Conservation (phyloP, 2,329 filamentous ascomycete genomes). For the Ilyonectria sp. region DNA sequence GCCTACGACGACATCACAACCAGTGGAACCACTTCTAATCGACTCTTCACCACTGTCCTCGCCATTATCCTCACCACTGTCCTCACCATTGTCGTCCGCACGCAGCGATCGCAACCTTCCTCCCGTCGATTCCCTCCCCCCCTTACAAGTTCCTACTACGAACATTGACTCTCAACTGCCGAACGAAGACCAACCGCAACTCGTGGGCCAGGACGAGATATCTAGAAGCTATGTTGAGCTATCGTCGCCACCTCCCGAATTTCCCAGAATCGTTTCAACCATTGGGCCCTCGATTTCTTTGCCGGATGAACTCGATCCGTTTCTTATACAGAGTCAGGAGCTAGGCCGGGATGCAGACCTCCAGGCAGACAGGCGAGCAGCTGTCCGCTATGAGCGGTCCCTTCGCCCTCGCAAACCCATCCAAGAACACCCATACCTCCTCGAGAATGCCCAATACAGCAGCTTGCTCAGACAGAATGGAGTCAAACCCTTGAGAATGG, state of each 20-base stretch:
- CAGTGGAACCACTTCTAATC: constrained; percentile 7
- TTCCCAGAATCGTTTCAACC: constrained; percentile 19
- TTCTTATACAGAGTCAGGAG: constrained; percentile 36
- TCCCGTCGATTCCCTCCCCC: constrained; percentile 38
- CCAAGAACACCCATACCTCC: constrained; percentile 71
- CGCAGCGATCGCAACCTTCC: constrained; percentile 48
- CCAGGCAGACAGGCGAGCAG: constrained; percentile 44
- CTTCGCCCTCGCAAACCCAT: constrained; percentile 74
- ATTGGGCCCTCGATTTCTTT: background rate
- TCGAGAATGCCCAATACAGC: constrained; percentile 70
- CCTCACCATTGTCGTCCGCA: constrained; percentile 53
- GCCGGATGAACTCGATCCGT: constrained; percentile 1
- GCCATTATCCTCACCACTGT: constrained; percentile 48
- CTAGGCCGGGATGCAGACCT: constrained; percentile 37
- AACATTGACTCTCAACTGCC: constrained; percentile 9
- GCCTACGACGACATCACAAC: constrained; percentile 20
- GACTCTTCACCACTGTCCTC: constrained; percentile 48
- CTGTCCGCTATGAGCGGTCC: constrained; percentile 61
- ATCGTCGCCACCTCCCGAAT: constrained; percentile 51
- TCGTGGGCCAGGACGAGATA: constrained; percentile 51
- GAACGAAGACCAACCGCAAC: constrained; percentile 22
- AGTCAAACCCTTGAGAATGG: constrained; percentile 65
- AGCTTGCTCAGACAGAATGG: constrained; percentile 68
- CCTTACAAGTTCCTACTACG: constrained; percentile 16
- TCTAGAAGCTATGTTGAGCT: constrained; percentile 56